These are phyloP conservation scores for Ogataea ganodermae DNA, from an alignment of 805 yeast species.

Conservation along the genomic window DNA sequence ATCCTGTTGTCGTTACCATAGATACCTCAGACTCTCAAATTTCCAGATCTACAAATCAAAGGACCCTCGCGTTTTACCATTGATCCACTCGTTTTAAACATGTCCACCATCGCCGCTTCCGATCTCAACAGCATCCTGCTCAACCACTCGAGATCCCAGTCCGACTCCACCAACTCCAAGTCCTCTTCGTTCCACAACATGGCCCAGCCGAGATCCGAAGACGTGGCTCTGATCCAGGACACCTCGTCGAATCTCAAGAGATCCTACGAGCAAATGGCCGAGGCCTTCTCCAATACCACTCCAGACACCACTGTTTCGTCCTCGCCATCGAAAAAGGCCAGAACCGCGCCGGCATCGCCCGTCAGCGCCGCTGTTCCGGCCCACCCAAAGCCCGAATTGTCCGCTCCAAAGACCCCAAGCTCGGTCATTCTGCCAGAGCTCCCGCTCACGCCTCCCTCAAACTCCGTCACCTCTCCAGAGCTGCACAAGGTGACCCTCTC, in stretches of 20 bases:
- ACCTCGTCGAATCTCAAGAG: conserved; percentile 18
- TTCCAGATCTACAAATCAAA: conserved; percentile 4
- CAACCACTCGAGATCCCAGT: conserved; percentile 35
- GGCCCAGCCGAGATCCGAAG: conserved; percentile 29
- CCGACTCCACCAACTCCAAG: conserved; percentile 33
- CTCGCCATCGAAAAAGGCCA: conserved; percentile 27
- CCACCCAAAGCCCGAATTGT: not conserved
- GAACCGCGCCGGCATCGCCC: conserved; percentile 36
- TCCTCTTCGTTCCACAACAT: conserved; percentile 27
- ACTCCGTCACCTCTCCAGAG: conserved; percentile 23
- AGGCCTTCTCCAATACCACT: conserved; percentile 10
- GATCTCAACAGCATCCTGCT: conserved; percentile 12
- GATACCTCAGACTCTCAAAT: conserved; percentile 10
- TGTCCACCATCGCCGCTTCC: conserved; percentile 24
- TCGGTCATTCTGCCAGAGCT: conserved; percentile 18
- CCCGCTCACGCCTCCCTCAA: conserved; percentile 31
- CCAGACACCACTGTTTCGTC: conserved; percentile 14
- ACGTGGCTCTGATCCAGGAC: conserved; percentile 14
- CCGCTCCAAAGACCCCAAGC: conserved; percentile 28
- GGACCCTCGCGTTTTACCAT: not conserved
- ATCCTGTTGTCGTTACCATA: conserved; percentile 7
- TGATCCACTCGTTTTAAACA: conserved; percentile 10
- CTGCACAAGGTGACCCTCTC: conserved; percentile 13
- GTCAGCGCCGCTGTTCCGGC: conserved; percentile 3
- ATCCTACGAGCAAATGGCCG: conserved; percentile 18